A percentile compares a stretch with the other conserved stretches of the same genome.
Evolutionary conservation across 2,329 filamentous ascomycete genomes (phyloP).

Genomic region (Lizonia empirigonia): DNA sequence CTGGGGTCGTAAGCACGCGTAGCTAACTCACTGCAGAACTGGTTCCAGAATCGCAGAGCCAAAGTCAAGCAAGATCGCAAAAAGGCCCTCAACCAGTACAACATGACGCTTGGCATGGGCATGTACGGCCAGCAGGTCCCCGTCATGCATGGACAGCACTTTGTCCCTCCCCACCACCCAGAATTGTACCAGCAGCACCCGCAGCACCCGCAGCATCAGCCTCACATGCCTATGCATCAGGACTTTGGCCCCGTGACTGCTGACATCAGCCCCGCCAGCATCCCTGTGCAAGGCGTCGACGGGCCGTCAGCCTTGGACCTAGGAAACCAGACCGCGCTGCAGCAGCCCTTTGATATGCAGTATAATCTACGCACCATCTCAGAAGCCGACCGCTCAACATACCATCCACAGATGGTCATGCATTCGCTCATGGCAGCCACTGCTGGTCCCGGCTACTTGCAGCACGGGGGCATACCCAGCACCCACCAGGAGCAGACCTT

Average conservation of each 20-base stretch:
- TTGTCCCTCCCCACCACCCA: slow-evolving; percentile 9
- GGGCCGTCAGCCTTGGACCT: slow-evolving; percentile 41
- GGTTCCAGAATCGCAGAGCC: slow-evolving; percentile 60
- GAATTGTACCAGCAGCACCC: slow-evolving; percentile 15
- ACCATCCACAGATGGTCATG: slow-evolving; percentile 43
- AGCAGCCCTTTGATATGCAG: slow-evolving; percentile 45
- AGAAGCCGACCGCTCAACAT: slow-evolving; percentile 37
- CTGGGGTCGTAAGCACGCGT: neutral
- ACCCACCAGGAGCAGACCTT: slow-evolving; percentile 27
- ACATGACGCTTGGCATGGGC: slow-evolving; percentile 42
- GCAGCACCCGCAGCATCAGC: slow-evolving; percentile 27
- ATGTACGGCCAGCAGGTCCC: slow-evolving; percentile 28
- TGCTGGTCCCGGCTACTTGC: slow-evolving; percentile 42
- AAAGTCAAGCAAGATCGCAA: slow-evolving; percentile 60
- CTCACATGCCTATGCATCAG: slow-evolving; percentile 35
- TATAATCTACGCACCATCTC: slow-evolving; percentile 42
- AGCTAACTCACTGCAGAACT: slow-evolving; percentile 54
- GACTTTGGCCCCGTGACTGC: slow-evolving; percentile 37
- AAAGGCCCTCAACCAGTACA: slow-evolving; percentile 50
- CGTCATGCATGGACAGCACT: slow-evolving; percentile 29
- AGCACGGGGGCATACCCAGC: slow-evolving; percentile 32
- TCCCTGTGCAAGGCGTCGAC: slow-evolving; percentile 42
- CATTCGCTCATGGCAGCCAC: slow-evolving; percentile 46
- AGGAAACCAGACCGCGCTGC: slow-evolving; percentile 38
- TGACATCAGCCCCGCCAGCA: slow-evolving; percentile 45